Base-by-base conservation (phyloP, 768 basidiomycete species). In the Cystofilobasidium macerans region DNA sequence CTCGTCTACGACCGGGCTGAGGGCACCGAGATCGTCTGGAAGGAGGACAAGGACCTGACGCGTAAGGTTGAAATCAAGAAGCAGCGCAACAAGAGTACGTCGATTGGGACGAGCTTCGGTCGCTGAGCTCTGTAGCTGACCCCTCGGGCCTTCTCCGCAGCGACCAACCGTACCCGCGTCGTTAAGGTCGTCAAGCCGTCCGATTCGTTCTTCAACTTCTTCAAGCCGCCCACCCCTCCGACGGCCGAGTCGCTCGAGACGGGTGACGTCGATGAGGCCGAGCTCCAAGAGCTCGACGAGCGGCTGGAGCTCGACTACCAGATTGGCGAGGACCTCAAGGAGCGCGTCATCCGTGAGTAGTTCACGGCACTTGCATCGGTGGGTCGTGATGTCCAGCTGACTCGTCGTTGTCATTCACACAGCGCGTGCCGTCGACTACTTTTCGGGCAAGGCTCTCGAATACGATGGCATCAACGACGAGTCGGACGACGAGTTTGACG, bases 121-220 rank as follows among this genome's bases (percentile, higher is more conserved):
- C n/a, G n/a, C n/a, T n/a, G n/a, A n/a, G n/a, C n/a, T n/a, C n/a
- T n/a, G n/a, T n/a, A n/a, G n/a, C n/a, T n/a, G n/a, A n/a, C n/a
- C n/a, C n/a, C n/a, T n/a, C n/a, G n/a, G n/a, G n/a, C n/a, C n/a
- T n/a, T n/a, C n/a, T n/a, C 18, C 24, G 18, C 62, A 80, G 79
- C 78, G 70, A 80, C 79, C 64, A 78, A 78, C 74, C 78, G 77
- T 68, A 80, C 79, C 47, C 77, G 80, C 54, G 74, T 78, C 60
- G 76, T 81, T 73, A 77, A 77, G 77, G 95, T 95, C 80, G 86
- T 88, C 8, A 85, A 83, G 71, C 88, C 90, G 12, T 85, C 88
- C 8, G 89, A 93, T 36, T 97, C 94, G 18, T 98, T 99, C 83
- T 99, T 99, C 86, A 90, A 91, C 82, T 99, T 98, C 80, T 99